phyloP scores from a whole-genome alignment of 768 basidiomycete species.

The Leccinellum rugosiceps region DNA sequence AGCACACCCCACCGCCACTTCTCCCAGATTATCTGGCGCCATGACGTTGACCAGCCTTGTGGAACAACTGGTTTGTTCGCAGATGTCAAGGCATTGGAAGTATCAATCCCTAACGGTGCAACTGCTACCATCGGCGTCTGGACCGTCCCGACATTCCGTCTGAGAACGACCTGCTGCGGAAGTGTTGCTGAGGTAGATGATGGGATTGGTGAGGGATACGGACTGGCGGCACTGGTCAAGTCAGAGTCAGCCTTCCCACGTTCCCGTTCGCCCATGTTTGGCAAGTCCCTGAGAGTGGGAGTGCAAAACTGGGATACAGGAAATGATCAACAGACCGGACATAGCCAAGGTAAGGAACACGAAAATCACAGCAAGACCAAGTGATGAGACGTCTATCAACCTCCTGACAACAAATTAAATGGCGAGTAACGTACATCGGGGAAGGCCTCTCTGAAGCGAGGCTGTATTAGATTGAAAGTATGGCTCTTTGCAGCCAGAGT shows the following conservation, averaged over 20 bases:
- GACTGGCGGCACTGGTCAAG: constrained; percentile 20
- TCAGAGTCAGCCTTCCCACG: constrained; percentile 45
- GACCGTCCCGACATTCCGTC: constrained; percentile 20
- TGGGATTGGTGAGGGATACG: constrained; percentile 12
- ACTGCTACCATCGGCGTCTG: constrained; percentile 15
- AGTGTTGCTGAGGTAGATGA: constrained; percentile 22
- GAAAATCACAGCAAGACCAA: constrained; percentile 17
- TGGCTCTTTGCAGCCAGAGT: constrained; percentile 77
- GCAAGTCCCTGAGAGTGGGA: constrained; percentile 64
- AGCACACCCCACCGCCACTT: constrained; percentile 84
- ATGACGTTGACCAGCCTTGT: constrained; percentile 55
- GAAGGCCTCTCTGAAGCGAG: constrained; percentile 84
- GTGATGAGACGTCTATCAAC: constrained; percentile 21
- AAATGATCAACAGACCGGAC: constrained; percentile 19
- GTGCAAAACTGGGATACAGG: constrained; percentile 57
- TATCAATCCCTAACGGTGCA: constrained; percentile 11
- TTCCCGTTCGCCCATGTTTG: constrained; percentile 90
- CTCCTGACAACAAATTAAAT: constrained; percentile 17
- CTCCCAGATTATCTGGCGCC: constrained; percentile 71
- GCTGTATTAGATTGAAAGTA: constrained; percentile 76
- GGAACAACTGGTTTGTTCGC: constrained; percentile 31
- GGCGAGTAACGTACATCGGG: constrained; percentile 65
- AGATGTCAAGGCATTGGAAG: constrained; percentile 19
- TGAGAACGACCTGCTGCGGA: constrained; percentile 19
- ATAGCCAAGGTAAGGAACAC: constrained; percentile 15